A percentile compares a stretch with the other conserved stretches of the same genome.
phyloP scores from a whole-genome alignment of 169 alveolate species.

The Theileria annulata region DNA sequence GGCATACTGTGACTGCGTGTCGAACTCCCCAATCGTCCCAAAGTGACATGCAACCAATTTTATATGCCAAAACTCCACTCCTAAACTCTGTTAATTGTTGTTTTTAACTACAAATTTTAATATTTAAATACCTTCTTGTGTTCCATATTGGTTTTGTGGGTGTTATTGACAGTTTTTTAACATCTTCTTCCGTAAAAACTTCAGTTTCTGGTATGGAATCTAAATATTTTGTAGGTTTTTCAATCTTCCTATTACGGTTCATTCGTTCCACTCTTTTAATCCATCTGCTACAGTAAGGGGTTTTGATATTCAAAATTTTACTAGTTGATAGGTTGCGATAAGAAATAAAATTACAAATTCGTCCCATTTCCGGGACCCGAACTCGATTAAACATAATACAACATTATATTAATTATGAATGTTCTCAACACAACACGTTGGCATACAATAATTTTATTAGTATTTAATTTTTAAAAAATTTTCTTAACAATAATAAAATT shows the following conservation, averaged over 20 bases:
- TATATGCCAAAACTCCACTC: constrained; percentile 82
- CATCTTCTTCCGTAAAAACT: constrained; percentile 40
- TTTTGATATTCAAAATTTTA: constrained; percentile 9
- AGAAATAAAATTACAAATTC: background rate
- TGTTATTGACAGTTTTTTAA: constrained; percentile 18
- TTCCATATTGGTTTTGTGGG: constrained; percentile 55
- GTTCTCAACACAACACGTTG: background rate
- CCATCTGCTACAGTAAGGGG: constrained; percentile 63
- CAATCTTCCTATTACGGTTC: constrained; percentile 43
- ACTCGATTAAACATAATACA: constrained; percentile 2
- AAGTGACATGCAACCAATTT: constrained; percentile 84
- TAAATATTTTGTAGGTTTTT: constrained; percentile 12
- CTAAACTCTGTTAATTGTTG: background rate
- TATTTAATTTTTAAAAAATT: background rate
- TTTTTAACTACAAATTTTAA: background rate
- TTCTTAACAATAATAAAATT: background rate
- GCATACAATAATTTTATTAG: background rate
- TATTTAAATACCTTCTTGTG: constrained; percentile 46
- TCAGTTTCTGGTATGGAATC: constrained; percentile 60
- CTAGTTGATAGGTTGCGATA: constrained; percentile 2
- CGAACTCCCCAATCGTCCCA: constrained; percentile 90
- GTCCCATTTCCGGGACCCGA: background rate
- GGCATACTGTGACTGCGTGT: constrained; percentile 83
- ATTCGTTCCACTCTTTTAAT: constrained; percentile 58
- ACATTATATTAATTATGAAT: background rate